Evolutionary conservation across 495 filamentous ascomycete genomes (phyloP), one percentile per base, ranked within the genome.

Genomic region (Echria macrotheca): DNA sequence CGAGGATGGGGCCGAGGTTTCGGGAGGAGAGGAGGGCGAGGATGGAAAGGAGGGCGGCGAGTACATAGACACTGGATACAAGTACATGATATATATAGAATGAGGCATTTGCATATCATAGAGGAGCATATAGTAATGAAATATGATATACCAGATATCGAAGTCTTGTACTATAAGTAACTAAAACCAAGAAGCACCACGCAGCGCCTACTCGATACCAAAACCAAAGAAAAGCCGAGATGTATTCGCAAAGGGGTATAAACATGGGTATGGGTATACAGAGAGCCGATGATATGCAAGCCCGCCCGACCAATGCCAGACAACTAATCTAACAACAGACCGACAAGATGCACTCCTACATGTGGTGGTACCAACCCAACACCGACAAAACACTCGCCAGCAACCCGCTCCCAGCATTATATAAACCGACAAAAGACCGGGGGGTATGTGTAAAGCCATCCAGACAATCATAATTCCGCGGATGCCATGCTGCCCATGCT

Each of bases 1-100:
- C 59, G 3, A 68, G 60, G 18, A 49, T 56, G 33, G 73, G 74
- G 0, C 69, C 70, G 0, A 28, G 37, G 11, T 76, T 73, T 70
- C 60, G 73, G 43, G 69, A 65, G 36, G 60, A 69, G 32, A 60
- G 68, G 19, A 32, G 61, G 14, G 36, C 68, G 23, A 59, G 43
- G 50, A 31, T 10, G 3, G n/a, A 52, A 25, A 32, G 24, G 25
- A 11, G 35, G 2, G 29, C 29, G 25, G 19, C 4, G 12, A 29
- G n/a, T 7, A n/a, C n/a, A n/a, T n/a, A n/a, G n/a, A n/a, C n/a
- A n/a, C n/a, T n/a, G n/a, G n/a, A n/a, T n/a, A n/a, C n/a, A n/a
- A n/a, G n/a, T n/a, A n/a, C n/a, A n/a, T n/a, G n/a, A n/a, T n/a
- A n/a, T n/a, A n/a, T n/a, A n/a, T n/a, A n/a, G n/a, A n/a, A n/a